Percentiles rank a stretch among this genome's conserved stretches.
Conservation (phyloP, 805 yeast species). For the Candida michaelii region DNA sequence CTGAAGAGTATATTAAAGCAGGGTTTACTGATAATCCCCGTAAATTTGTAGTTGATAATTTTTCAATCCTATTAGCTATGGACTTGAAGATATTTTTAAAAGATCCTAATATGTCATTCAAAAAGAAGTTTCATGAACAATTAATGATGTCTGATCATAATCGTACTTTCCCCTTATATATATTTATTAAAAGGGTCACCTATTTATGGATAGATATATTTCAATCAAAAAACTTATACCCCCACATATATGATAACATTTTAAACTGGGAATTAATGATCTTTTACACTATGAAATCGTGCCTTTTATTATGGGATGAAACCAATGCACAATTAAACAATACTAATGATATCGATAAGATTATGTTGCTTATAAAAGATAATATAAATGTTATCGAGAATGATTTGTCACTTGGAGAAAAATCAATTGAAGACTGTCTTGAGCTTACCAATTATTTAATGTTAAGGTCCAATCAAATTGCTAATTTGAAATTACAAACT, state of each 20-base stretch:
- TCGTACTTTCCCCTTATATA: constrained; percentile 50
- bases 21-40: constrained; percentile 48
- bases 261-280: constrained; percentile 56
- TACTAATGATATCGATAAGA: constrained; percentile 50
- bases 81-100: constrained; percentile 56
- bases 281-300: constrained; percentile 54
- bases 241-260: constrained; percentile 39
- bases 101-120: constrained; percentile 59
- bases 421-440: constrained; percentile 45
- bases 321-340: constrained; percentile 50
- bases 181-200: constrained; percentile 35
- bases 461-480: constrained; percentile 56
- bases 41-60: constrained; percentile 42
- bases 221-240: constrained; percentile 28
- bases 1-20: constrained; percentile 45
- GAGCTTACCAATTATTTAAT: constrained; percentile 39
- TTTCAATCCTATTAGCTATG: constrained; percentile 50
- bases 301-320: constrained; percentile 64
- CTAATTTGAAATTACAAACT: constrained; percentile 37
- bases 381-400: constrained; percentile 30
- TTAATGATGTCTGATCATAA: constrained; percentile 56
- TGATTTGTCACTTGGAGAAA: constrained; percentile 13
- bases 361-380: constrained; percentile 44
- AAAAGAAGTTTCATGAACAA: constrained; percentile 63
- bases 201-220: constrained; percentile 37